These are phyloP conservation scores for Grammothele lineata DNA, from an alignment of 768 basidiomycete species.

Conservation along the genomic window DNA sequence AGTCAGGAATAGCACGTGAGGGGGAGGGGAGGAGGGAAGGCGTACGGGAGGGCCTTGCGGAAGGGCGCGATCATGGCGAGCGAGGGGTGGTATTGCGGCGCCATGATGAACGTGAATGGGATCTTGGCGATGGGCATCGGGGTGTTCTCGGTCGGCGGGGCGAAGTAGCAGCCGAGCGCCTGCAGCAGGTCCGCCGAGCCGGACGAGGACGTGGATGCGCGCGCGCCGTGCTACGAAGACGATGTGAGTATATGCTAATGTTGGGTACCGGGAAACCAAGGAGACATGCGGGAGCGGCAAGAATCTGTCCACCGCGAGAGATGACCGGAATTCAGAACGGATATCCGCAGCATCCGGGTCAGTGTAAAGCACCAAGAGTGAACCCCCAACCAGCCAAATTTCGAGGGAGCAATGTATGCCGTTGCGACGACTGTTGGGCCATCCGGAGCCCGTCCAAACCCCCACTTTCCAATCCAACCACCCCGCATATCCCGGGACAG, in stretches of 20 bases:
- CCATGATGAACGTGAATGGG: conserved; percentile 92
- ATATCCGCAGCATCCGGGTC: too few species aligned
- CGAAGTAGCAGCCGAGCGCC: conserved; percentile 75
- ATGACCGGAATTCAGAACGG: too few species aligned
- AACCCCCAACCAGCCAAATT: too few species aligned
- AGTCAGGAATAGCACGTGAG: background rate
- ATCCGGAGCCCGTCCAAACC: too few species aligned
- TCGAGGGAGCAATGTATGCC: too few species aligned
- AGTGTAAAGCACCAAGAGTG: too few species aligned
- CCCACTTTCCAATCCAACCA: too few species aligned
- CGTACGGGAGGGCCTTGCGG: conserved; percentile 80
- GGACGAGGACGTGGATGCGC: conserved; percentile 90
- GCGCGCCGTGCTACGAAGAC: conserved; percentile 69
- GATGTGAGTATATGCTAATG: background rate
- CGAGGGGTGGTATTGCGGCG: conserved; percentile 88
- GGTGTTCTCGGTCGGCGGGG: conserved; percentile 54
- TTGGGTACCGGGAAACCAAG: too few species aligned
- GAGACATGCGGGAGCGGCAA: too few species aligned
- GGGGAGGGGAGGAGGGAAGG: background rate
- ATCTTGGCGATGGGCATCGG: conserved; percentile 53
- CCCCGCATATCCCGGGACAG: too few species aligned
- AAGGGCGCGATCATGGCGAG: conserved; percentile 79
- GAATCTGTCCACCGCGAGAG: too few species aligned
- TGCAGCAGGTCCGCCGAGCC: conserved; percentile 92
- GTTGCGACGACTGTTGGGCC: too few species aligned